Conservation (phyloP, 352 stramenopile species). For the Phytophthora aleatoria region DNA sequence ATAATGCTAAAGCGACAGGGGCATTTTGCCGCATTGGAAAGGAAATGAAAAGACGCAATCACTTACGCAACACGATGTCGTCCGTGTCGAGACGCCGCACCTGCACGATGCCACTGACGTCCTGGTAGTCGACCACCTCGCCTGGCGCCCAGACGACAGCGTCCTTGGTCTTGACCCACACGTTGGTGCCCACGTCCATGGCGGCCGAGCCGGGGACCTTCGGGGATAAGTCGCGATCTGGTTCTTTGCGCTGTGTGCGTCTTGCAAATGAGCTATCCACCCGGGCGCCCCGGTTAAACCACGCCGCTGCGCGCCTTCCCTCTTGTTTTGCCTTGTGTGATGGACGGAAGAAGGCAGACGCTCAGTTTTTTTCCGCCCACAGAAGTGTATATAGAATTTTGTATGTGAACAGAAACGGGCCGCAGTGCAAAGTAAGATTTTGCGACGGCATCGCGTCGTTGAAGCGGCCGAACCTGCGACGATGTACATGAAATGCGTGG, state of each 20-base stretch:
- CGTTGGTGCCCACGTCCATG: slow-evolving; percentile 85
- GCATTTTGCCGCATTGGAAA: not conserved
- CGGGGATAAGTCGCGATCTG: slow-evolving; percentile 1
- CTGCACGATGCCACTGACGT: slow-evolving; percentile 53
- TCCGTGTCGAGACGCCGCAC: slow-evolving; percentile 40
- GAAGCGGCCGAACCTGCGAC: slow-evolving; percentile 3
- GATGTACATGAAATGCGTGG: not conserved
- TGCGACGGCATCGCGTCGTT: slow-evolving; percentile 12
- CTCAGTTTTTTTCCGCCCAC: slow-evolving; percentile 16
- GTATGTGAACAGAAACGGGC: slow-evolving; percentile 17
- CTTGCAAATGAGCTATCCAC: slow-evolving; percentile 22
- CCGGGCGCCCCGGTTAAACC: slow-evolving; percentile 11
- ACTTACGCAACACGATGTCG: slow-evolving; percentile 51
- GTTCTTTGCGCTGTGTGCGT: slow-evolving; percentile 14
- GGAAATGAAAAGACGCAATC: slow-evolving; percentile 21
- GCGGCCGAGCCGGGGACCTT: slow-evolving; percentile 8
- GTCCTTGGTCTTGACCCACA: slow-evolving; percentile 75
- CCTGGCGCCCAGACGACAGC: slow-evolving; percentile 66
- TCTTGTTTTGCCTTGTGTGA: slow-evolving; percentile 11
- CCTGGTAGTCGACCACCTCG: slow-evolving; percentile 74
- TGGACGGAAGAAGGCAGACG: slow-evolving; percentile 24
- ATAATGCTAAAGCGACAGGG: slow-evolving; percentile 11
- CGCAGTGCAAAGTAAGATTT: slow-evolving; percentile 5
- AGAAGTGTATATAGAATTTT: slow-evolving; percentile 16
- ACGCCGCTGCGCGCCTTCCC: not conserved